A percentile compares a stretch with the other conserved stretches of the same genome.
These are phyloP conservation scores for Echinosophora koreensis DNA, from an alignment of 306 rosid species.

Conservation along the genomic window DNA sequence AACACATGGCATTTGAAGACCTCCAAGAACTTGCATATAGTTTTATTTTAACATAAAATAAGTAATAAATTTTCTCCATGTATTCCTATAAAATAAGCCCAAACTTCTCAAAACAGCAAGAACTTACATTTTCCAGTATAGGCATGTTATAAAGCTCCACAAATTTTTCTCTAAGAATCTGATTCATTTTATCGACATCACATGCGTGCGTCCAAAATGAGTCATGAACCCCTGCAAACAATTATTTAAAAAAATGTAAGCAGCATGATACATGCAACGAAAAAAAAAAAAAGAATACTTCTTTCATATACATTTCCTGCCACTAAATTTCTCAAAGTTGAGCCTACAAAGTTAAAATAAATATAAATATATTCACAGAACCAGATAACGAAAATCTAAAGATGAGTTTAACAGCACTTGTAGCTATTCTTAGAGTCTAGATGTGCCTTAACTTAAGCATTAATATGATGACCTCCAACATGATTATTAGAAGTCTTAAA, in stretches of 20 bases:
- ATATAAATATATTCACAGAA: slow-evolving; percentile 18
- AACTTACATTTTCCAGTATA: slow-evolving; percentile 53
- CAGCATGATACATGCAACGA: not conserved
- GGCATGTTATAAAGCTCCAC: slow-evolving; percentile 87
- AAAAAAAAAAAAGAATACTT: not conserved
- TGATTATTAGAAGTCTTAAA: slow-evolving; percentile 6
- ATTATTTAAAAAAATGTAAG: slow-evolving; percentile 34
- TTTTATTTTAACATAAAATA: not conserved
- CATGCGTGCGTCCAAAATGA: slow-evolving; percentile 94
- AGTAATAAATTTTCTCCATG: slow-evolving; percentile 1
- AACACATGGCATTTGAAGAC: slow-evolving; percentile 2
- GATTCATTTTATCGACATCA: slow-evolving; percentile 81
- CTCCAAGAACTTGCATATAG: not conserved
- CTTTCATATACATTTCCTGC: not conserved
- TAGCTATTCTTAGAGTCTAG: not conserved
- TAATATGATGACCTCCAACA: not conserved
- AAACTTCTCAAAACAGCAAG: not conserved
- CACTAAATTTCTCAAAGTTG: not conserved
- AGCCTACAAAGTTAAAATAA: slow-evolving; percentile 5
- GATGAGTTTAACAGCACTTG: slow-evolving; percentile 4
- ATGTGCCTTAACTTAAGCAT: not conserved
- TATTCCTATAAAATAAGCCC: slow-evolving; percentile 12
- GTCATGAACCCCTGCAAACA: slow-evolving; percentile 83
- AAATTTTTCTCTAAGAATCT: slow-evolving; percentile 73
- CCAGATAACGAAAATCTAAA: not conserved